Conservation (phyloP, 208 protist species). For the Wallacemonas sp. region DNA sequence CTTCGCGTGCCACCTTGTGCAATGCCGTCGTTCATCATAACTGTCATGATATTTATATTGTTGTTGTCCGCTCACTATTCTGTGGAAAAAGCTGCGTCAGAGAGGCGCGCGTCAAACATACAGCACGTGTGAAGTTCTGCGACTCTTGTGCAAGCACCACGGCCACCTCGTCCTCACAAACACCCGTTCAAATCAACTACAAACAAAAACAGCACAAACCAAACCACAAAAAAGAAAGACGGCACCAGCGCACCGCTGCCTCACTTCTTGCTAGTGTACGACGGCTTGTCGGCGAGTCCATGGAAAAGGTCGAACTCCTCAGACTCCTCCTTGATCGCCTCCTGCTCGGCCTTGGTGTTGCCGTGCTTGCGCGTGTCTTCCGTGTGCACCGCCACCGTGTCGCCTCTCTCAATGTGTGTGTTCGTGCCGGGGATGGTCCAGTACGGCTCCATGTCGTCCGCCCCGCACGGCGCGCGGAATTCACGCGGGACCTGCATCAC, state of each 20-base stretch:
- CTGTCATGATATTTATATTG: no score
- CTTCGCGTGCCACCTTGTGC: no score
- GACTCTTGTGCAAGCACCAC: no score
- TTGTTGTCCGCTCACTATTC: neutral
- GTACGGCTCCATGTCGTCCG: conserved; percentile 77
- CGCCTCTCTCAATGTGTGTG: conserved; percentile 76
- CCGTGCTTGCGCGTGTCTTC: conserved; percentile 21
- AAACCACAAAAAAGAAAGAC: neutral
- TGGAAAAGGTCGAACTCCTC: conserved; percentile 88
- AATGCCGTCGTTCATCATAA: no score
- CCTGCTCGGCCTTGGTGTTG: conserved; percentile 73
- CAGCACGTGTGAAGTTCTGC: no score
- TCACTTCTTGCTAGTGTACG: conserved; percentile 38
- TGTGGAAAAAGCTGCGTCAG: neutral
- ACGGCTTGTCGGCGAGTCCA: conserved; percentile 74
- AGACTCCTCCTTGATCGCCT: conserved; percentile 70
- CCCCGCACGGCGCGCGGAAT: conserved; percentile 58
- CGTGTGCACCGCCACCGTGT: conserved; percentile 45
- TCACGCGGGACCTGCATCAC: conserved; percentile 69
- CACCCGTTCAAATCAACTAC: no score
- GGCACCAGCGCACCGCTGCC: neutral
- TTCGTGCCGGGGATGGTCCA: conserved; percentile 90
- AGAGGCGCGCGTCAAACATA: neutral
- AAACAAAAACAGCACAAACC: neutral
- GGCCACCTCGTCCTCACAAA: no score